These are phyloP conservation scores for Kwoniella sp. DNA, from an alignment of 768 basidiomycete genomes.

Conservation along the genomic window DNA sequence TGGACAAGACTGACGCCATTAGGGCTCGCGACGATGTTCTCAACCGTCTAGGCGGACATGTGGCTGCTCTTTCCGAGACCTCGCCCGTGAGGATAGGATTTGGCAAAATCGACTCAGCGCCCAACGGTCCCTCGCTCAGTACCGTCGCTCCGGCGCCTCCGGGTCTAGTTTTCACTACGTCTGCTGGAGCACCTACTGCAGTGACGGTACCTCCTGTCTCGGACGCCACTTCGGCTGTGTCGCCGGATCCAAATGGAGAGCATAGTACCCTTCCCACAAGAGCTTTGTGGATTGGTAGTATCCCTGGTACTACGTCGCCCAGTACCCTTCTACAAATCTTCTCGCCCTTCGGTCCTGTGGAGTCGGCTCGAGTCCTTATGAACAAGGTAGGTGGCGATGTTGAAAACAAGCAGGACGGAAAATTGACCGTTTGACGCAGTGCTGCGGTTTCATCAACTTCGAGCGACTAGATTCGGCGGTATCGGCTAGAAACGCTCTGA, in stretches of 20 bases:
- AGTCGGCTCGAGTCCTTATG: constrained; percentile 89
- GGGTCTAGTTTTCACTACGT: constrained; percentile 45
- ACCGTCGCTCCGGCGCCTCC: constrained; percentile 53
- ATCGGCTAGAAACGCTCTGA: constrained; percentile 87
- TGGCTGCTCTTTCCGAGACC: constrained; percentile 81
- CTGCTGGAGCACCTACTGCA: constrained; percentile 49
- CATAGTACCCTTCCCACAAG: constrained; percentile 86
- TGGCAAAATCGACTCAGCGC: constrained; percentile 95
- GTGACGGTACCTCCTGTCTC: constrained; percentile 42
- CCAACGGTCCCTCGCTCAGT: constrained; percentile 74
- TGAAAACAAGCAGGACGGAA: background rate
- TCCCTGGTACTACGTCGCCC: constrained; percentile 90
- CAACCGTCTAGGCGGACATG: constrained; percentile 81
- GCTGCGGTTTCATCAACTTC: constrained; percentile 70
- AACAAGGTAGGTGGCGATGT: constrained; percentile 73
- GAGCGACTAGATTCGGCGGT: constrained; percentile 96
- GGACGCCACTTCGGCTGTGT: background rate
- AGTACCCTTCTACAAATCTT: constrained; percentile 93
- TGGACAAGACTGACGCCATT: constrained; percentile 91
- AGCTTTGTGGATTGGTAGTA: constrained; percentile 96
- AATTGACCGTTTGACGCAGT: constrained; percentile 8
- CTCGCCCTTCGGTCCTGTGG: constrained; percentile 94
- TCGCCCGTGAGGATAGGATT: constrained; percentile 97
- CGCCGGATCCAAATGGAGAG: constrained; percentile 51
- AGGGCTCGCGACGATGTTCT: constrained; percentile 96